Evolutionary conservation across 495 filamentous ascomycete genomes (phyloP).

Genomic region (Penicillium nucicola): DNA sequence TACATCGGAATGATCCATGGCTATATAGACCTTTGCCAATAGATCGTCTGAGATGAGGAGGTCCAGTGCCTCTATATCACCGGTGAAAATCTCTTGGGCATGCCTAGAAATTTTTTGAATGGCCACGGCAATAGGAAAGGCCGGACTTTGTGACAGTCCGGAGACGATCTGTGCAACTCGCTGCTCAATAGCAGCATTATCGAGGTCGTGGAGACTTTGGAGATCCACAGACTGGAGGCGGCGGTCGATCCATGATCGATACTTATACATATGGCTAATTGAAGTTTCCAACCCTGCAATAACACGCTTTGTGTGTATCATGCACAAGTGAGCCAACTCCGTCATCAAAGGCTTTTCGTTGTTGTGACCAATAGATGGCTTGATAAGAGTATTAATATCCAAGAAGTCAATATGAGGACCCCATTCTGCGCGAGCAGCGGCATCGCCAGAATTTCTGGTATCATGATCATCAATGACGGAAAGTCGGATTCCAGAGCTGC

Average conservation of each 20-base stretch:
- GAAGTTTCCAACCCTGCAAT: constrained; percentile 1
- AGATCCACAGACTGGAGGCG: constrained; percentile 3
- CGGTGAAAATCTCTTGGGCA: constrained; percentile 16
- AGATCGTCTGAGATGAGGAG: constrained; percentile 27
- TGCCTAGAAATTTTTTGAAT: constrained; percentile 12
- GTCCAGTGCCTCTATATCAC: constrained; percentile 19
- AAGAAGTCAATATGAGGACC: constrained; percentile 18
- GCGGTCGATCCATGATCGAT: constrained; percentile 8
- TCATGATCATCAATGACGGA: constrained; percentile 10
- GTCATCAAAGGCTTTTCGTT: background rate
- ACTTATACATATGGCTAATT: constrained; percentile 10
- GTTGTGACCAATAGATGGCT: constrained; percentile 5
- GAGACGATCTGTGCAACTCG: background rate
- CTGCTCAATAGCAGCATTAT: background rate
- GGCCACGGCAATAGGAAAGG: background rate
- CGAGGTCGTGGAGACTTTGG: background rate
- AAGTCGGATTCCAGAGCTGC: constrained; percentile 2
- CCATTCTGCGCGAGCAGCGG: constrained; percentile 7
- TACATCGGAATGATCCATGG: constrained; percentile 15
- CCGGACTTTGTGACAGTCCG: background rate
- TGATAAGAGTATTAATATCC: constrained; percentile 7
- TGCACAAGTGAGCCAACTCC: constrained; percentile 5
- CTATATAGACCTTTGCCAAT: constrained; percentile 28
- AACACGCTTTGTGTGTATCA: constrained; percentile 10
- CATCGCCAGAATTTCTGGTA: background rate